Base-by-base conservation (phyloP, 106 monocot species). In the Amphibolis antarctica region DNA sequence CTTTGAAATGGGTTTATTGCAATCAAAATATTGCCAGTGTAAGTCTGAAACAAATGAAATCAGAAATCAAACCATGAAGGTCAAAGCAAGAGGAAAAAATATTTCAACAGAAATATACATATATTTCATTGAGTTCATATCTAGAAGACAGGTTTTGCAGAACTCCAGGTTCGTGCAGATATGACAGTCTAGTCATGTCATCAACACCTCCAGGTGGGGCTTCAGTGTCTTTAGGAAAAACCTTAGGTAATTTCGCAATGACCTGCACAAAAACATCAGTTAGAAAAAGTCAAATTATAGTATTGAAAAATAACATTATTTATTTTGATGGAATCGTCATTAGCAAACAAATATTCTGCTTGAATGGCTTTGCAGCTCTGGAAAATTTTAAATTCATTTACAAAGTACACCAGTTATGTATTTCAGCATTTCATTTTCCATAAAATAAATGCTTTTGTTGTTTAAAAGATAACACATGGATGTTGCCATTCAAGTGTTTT, bases 91-190 rank as follows among this genome's bases (percentile, higher is more conserved):
- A 60, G 2, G 1, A 30, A 4, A 18, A 5, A 28, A 28, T 2
- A 60, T 60, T 1, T 28, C 55, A 60, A 1, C 12, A 65, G 11
- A 10, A 64, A 25, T 82, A 78, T 50, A 89, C 89, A 78, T 89
- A 89, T 44, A 89, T 89, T 75, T 85, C 80, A 65, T 82, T 89
- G 4, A 75, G 73, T 29, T 79, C 81, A 63, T 85, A 89, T 77
- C 89, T 76, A 10, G 82, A 42, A 9, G 71, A 58, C 51, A 89
- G 36, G 60, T 89, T 89, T 51, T 89, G 79, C 60, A 89, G 65
- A 73, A 89, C 89, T 52, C 85, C 85, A 60, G 89, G 89, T 71
- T 89, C 82, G 66, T 89, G 89, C 66, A 89, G 79, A 70, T 89
- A 90, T 66, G 90, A 78, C 45, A 85, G 66, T 62, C 79, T 86